Conservation (phyloP, 805 yeast genomes). For the Saccharomyces paradoxus region DNA sequence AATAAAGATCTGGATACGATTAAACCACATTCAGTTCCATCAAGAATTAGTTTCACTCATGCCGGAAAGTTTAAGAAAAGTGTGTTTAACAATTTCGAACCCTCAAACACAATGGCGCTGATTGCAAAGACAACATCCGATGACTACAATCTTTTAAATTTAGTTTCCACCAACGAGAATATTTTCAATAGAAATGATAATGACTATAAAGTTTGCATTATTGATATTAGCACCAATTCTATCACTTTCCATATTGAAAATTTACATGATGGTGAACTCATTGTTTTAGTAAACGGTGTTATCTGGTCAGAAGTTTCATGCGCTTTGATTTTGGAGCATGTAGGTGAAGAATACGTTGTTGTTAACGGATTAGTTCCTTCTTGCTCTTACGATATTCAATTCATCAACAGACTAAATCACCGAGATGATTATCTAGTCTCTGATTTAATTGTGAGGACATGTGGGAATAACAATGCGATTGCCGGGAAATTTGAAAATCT, state of each 20-base stretch:
- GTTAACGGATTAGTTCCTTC: conserved; percentile 59
- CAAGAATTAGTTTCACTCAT: not conserved
- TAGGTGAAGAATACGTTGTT: conserved; percentile 44
- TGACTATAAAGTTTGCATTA: conserved; percentile 35
- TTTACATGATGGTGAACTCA: conserved; percentile 35
- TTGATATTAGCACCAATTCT: conserved; percentile 45
- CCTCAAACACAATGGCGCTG: conserved; percentile 31
- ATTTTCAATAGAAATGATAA: conserved; percentile 27
- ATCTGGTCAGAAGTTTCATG: conserved; percentile 60
- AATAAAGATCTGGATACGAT: not conserved
- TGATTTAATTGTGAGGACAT: conserved; percentile 35
- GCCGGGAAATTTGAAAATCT: conserved; percentile 17
- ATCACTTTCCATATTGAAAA: conserved; percentile 44
- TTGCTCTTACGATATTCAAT: conserved; percentile 53
- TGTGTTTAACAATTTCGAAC: conserved; percentile 25
- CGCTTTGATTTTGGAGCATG: conserved; percentile 33
- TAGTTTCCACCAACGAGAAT: conserved; percentile 20
- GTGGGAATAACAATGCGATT: conserved; percentile 8
- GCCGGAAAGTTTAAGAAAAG: conserved; percentile 17
- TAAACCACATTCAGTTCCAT: not conserved
- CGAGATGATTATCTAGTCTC: conserved; percentile 31
- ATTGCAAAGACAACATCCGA: conserved; percentile 28
- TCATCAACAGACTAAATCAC: conserved; percentile 31
- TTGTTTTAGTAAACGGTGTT: conserved; percentile 53
- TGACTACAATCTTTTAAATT: conserved; percentile 25